Evolutionary conservation across 768 basidiomycete genomes (phyloP).

Genomic region (Tricholoma flavovirens): DNA sequence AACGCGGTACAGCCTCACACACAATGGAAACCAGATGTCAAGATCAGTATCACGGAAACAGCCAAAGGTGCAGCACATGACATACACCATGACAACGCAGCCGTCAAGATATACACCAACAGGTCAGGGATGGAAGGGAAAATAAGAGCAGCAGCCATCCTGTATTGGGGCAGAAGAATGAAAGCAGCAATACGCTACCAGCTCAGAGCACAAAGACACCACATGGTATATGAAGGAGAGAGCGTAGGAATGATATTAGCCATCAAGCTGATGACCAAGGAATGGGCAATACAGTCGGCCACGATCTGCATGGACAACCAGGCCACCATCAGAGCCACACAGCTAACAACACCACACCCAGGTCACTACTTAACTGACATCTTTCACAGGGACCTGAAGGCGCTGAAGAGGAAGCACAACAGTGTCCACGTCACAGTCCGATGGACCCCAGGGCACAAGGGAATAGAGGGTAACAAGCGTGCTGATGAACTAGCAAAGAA

Average conservation of each 20-base stretch:
- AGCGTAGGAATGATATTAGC: constrained; percentile 14
- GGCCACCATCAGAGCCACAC: constrained; percentile 9
- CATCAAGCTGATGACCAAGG: no score
- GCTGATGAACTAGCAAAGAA: no score
- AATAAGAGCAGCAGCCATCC: constrained; percentile 20
- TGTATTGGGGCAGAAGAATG: not conserved
- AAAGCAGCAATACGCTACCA: not conserved
- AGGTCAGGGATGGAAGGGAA: no score
- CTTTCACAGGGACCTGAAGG: no score
- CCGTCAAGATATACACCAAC: not conserved
- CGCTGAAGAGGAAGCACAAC: no score
- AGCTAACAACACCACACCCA: not conserved
- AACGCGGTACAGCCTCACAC: not conserved
- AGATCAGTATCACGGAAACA: not conserved
- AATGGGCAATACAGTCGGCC: not conserved
- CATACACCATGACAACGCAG: not conserved
- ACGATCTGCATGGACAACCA: constrained; percentile 18
- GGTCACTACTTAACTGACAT: no score
- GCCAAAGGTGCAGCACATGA: not conserved
- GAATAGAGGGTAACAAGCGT: no score
- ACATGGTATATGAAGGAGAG: constrained; percentile 15
- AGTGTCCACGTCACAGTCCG: not conserved
- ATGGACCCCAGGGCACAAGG: not conserved
- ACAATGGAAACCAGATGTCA: not conserved
- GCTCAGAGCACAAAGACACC: constrained; percentile 8